Conservation (phyloP, 1,284 basidiomycete species). For the Microstroma glucosiphilum region DNA sequence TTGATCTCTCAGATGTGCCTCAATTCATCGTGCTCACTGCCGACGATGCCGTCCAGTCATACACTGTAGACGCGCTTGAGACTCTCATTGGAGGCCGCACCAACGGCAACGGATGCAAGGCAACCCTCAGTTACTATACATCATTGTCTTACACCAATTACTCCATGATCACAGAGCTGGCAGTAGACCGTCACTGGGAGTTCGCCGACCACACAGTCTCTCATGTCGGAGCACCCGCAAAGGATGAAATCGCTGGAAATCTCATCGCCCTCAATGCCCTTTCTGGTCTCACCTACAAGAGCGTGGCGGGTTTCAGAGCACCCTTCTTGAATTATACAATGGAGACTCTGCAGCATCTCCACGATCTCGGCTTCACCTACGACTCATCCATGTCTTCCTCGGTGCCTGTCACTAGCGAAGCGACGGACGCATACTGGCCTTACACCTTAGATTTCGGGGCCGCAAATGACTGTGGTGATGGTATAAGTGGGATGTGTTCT, state of each 20-base stretch:
- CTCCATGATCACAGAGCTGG: conserved; percentile 72
- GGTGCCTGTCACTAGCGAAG: conserved; percentile 63
- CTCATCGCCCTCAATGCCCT: conserved; percentile 71
- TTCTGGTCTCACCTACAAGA: conserved; percentile 67
- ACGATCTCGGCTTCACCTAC: conserved; percentile 62
- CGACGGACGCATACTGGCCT: conserved; percentile 62
- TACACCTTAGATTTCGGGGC: conserved; percentile 60
- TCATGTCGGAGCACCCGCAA: conserved; percentile 63
- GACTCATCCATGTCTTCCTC: conserved; percentile 65
- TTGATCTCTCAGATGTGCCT: conserved; percentile 29
- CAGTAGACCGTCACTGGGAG: conserved; percentile 68
- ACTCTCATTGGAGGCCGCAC: conserved; percentile 69
- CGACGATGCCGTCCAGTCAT: conserved; percentile 63
- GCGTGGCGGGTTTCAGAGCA: conserved; percentile 69
- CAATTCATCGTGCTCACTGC: conserved; percentile 44
- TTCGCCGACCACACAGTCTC: conserved; percentile 84
- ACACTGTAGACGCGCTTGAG: conserved; percentile 65
- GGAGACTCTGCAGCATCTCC: conserved; percentile 61
- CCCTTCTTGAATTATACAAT: conserved; percentile 66
- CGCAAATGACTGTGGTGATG: conserved; percentile 66
- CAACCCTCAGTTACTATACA: conserved; percentile 53
- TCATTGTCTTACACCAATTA: conserved; percentile 68
- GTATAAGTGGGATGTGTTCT: conserved; percentile 59
- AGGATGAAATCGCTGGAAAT: conserved; percentile 63
- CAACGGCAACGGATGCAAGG: conserved; percentile 74